Base-by-base conservation (phyloP, 2,329 filamentous ascomycete species). In the Xylariaceae sp. region DNA sequence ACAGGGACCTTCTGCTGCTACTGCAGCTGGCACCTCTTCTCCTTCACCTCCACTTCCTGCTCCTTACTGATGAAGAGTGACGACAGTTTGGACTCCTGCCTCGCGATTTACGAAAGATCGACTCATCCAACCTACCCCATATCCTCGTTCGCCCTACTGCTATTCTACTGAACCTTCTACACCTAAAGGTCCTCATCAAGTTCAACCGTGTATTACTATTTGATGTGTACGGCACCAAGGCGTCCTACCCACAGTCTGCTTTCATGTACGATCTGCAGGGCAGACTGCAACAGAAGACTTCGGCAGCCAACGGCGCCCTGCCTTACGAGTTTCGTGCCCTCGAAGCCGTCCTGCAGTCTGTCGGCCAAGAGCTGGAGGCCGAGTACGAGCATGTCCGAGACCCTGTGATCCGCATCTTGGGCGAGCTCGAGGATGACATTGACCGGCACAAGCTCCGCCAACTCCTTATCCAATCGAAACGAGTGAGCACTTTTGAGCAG, bases 181-280 rank as follows among this genome's bases (percentile, higher is more conserved):
- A 98, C 59, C 77, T 98, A 30, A 85, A 92, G 40, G 92, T 94
- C 33, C 72, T 98, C 16, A 94, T 98, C 57, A 95, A 95, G 64
- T 77, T 89, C 43, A 86, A 98, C 53, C 83, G 89, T 16, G 88
- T 98, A 5, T 75, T 98, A 16, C 80, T 98, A 5, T 96, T 98
- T 56, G 92, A 96, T 52, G 86, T 92, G 11, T 96, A 94, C 60
- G 92, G 92, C 19, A 92, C 87, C 25, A 89, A 87, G 39, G 87
- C 93, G 47, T 93, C 88, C 0, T 94, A 95, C 52, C 88, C 90
- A 19, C 92, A 96, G 58, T 94, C 88, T 4, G 77, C 92, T 11
- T 98, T 98, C 64, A 94, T 98, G 77, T 95, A 96, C 61, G 92
- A 96, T 53, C 66, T 98, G 14, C 88, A 96, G 58, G 86, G 86